phyloP scores from a whole-genome alignment of 225 moss, liverwort and hornwort species.

The Pleurozium schreberi region DNA sequence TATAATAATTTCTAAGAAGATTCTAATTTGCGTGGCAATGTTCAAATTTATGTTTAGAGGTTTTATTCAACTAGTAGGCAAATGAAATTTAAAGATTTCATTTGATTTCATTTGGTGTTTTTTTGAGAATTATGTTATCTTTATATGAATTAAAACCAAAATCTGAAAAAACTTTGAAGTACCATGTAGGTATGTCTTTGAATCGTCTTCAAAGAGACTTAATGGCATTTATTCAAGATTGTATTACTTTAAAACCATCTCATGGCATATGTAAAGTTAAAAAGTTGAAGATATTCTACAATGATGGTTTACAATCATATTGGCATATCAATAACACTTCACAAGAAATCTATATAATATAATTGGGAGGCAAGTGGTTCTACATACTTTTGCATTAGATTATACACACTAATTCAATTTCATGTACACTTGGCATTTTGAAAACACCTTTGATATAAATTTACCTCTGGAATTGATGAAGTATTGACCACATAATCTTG shows the following conservation, averaged over 20 bases:
- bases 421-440: too few relatives aligned
- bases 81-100: too few relatives aligned
- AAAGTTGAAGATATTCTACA: too few relatives aligned
- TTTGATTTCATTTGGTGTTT: not conserved
- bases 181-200: not conserved
- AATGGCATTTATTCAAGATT: too few relatives aligned
- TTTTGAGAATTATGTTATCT: too few relatives aligned
- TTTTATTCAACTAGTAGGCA: not conserved
- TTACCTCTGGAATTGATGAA: slow-evolving; percentile 18
- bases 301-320: not conserved
- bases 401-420: not conserved
- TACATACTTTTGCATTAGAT: too few relatives aligned
- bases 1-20: too few relatives aligned
- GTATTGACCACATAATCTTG: slow-evolving; percentile 26
- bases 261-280: too few relatives aligned
- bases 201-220: not conserved
- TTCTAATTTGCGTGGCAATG: not conserved
- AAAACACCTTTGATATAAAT: not conserved
- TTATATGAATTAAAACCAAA: not conserved
- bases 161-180: not conserved
- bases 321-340: not conserved
- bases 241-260: too few relatives aligned
- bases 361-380: not conserved
- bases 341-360: not conserved
- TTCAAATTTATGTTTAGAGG: not conserved